Base-by-base conservation (phyloP, 768 basidiomycete genomes). In the Tricholoma matsutake region DNA sequence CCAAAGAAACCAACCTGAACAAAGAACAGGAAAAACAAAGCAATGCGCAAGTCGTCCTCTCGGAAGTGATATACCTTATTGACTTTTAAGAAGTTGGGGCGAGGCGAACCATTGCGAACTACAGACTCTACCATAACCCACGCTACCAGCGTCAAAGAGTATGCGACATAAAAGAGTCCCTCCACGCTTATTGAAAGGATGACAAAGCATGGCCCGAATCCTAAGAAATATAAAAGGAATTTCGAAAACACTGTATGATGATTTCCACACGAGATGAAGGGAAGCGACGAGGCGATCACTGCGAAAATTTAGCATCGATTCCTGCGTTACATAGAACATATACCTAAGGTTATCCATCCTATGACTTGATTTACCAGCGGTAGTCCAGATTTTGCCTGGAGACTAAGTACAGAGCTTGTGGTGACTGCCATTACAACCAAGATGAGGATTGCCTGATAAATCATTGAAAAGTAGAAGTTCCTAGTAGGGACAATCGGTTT, bases 1-100 rank as follows among this genome's bases (percentile, higher is more conserved):
- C 92, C 92, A 68, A 92, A 93, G 73, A 93, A 94, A 2, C 86
- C 92, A 43, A 92, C 83, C 66, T 95, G 92, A 6, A 94, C 87
- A 65, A 94, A 92, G 72, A 91, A 91, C 61, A 95, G 72, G 74
- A 94, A 94, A 71, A 92, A 91, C 20, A 94, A 63, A 0, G 88
- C 91, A 57, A 90, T 86, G 53, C 92, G 75, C 11, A 92, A 70
- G 61, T 92, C 88, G 39, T 88, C 87, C 37, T 73, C 71, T 62
- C 75, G 78, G 69, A 86, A 83, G n/a, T 70, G 66, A 66, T 84
- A 83, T 20, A 65, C 64, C 54, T 66, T 67, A 57, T 65, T 32
- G 57, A 64, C 49, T 62, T 28, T 54, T 52, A 56, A 51, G 56
- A 59, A 49, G 34, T 39, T 59, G 32, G 61, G 25, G 7, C 58